Percentiles rank a stretch among this genome's conserved stretches.
These are phyloP conservation scores for Blastocystis sp. DNA, from an alignment of 352 stramenopile genomes.

Conservation along the genomic window DNA sequence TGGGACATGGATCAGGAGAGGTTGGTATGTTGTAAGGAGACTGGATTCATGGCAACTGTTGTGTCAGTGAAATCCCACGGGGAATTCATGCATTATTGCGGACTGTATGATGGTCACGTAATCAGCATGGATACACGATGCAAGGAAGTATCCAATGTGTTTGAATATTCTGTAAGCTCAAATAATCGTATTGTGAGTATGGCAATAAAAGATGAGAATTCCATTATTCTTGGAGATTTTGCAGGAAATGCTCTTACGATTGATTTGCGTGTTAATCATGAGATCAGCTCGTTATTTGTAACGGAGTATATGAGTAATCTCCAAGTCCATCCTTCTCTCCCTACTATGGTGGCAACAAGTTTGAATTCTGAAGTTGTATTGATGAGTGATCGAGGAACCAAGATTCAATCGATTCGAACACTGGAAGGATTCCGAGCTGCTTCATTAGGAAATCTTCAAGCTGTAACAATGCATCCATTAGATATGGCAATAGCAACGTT, in stretches of 20 bases:
- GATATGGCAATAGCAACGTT: not conserved
- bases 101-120: not conserved
- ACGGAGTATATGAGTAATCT: not conserved
- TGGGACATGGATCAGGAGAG: slow-evolving; percentile 44
- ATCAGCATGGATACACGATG: not conserved
- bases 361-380: slow-evolving; percentile 28
- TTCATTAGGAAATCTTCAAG: slow-evolving; percentile 14
- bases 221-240: not conserved
- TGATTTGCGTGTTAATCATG: not conserved
- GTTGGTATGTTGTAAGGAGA: slow-evolving; percentile 5
- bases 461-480: slow-evolving; percentile 4
- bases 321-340: not conserved
- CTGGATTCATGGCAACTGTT: not conserved
- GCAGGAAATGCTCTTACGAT: not conserved
- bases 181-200: not conserved
- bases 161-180: not conserved
- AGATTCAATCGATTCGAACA: not conserved
- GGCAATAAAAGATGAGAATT: not conserved
- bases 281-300: not conserved
- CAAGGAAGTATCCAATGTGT: not conserved
- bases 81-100: not conserved
- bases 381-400: not conserved
- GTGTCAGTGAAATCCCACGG: not conserved
- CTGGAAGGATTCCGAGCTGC: slow-evolving; percentile 10
- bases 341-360: not conserved